Evolutionary conservation across 768 basidiomycete genomes (phyloP).

Genomic region (Pulveroboletus ravenelii): DNA sequence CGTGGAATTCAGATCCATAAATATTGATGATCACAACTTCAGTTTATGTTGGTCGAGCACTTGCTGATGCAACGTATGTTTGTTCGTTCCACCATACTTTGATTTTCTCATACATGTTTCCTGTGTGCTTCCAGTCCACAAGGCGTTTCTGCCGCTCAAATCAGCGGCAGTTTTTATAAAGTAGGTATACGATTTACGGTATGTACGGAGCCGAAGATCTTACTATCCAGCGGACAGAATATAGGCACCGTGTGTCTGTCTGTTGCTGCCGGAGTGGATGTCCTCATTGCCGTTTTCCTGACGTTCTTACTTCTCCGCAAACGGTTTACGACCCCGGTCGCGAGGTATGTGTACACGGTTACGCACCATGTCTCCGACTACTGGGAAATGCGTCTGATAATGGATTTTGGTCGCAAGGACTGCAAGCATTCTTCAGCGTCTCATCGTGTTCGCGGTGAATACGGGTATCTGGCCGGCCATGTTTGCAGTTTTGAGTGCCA

Average conservation of each 20-base stretch:
- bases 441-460: slow-evolving; percentile 12
- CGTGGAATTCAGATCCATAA: neutral
- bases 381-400: neutral
- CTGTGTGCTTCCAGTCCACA: too few species aligned
- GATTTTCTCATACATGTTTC: too few species aligned
- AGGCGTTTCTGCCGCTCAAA: too few species aligned
- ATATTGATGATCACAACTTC: neutral
- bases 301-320: neutral
- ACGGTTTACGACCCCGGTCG: neutral
- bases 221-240: neutral
- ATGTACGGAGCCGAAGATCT: neutral
- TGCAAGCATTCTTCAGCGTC: slow-evolving; percentile 2
- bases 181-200: too few species aligned
- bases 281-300: neutral
- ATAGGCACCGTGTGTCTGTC: neutral
- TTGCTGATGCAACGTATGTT: too few species aligned
- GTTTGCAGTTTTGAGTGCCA: slow-evolving; percentile 30
- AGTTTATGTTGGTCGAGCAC: neutral
- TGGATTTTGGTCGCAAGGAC: slow-evolving; percentile 1
- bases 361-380: neutral
- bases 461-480: slow-evolving; percentile 47
- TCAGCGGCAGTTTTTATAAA: too few species aligned
- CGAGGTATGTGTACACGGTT: neutral
- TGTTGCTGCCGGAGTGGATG: neutral
- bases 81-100: too few species aligned